Percentiles rank a stretch among this genome's conserved stretches.
Evolutionary conservation across 2,329 filamentous ascomycete genomes (phyloP).

Genomic region (Rutstroemia sp.): DNA sequence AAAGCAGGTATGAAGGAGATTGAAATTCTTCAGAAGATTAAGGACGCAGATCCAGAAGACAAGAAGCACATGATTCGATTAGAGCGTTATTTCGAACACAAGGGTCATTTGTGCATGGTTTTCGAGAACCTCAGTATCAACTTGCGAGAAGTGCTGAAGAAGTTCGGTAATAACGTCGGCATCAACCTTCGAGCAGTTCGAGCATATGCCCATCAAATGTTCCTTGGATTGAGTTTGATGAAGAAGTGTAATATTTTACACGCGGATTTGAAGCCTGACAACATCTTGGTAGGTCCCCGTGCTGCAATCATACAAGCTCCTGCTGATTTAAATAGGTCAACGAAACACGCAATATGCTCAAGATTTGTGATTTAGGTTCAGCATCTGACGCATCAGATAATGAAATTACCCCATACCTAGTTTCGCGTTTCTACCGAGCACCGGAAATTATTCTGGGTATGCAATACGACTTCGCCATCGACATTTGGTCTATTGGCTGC

Average conservation of each 20-base stretch:
- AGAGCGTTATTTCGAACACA: slow-evolving; percentile 84
- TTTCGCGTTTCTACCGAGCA: slow-evolving; percentile 94
- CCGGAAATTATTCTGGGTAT: slow-evolving; percentile 98
- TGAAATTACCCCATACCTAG: slow-evolving; percentile 88
- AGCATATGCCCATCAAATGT: slow-evolving; percentile 89
- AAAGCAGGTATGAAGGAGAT: slow-evolving; percentile 95
- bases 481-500: slow-evolving; percentile 97
- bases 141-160: slow-evolving; percentile 86
- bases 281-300: slow-evolving; percentile 55
- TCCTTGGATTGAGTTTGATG: slow-evolving; percentile 79
- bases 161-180: slow-evolving; percentile 89
- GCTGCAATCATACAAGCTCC: slow-evolving; percentile 10
- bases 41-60: slow-evolving; percentile 76
- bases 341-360: slow-evolving; percentile 74
- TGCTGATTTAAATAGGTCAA: slow-evolving; percentile 47
- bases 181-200: slow-evolving; percentile 84
- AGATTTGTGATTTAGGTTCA: slow-evolving; percentile 96
- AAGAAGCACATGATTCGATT: slow-evolving; percentile 89
- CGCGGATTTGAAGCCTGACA: slow-evolving; percentile 95
- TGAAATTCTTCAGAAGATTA: slow-evolving; percentile 82
- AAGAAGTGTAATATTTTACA: slow-evolving; percentile 91
- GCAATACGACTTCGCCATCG: slow-evolving; percentile 86
- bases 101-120: slow-evolving; percentile 89
- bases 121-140: slow-evolving; percentile 96
- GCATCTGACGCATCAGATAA: slow-evolving; percentile 86